Base-by-base conservation (phyloP, 208 protist genomes). In the Trypanosoma avium region DNA sequence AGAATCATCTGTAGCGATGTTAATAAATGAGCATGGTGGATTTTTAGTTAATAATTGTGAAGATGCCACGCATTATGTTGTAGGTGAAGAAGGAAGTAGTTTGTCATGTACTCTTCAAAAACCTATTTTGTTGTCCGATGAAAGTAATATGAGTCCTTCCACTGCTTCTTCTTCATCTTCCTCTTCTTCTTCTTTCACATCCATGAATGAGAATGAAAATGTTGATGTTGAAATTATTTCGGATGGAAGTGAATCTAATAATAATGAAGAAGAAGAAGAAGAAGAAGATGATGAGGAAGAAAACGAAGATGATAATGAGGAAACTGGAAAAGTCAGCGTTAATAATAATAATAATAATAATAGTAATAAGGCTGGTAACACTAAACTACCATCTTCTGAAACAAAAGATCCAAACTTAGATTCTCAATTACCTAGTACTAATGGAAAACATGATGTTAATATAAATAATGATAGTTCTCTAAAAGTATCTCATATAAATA, bases 41-140 rank as follows among this genome's bases (percentile, higher is more conserved):
- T 74, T 58, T 6, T 45, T 94, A 8, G 81, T 83, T 42, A 56
- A 24, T 12, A 59, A 50, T 0, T 61, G 29, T 30, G 52, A 46
- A n/a, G 71, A 82, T 27, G 88, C 87, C 3, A 94, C 87, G n/a
- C 84, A 94, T 58, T 53, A 79, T 9, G 63, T 94, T 9, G 35
- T 67, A 62, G 26, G 9, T 1, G 45, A 57, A 19, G 7, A 19
- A 22, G 22, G 19, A 12, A 26, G 24, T 26, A 42, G 13, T 4
- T 38, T 56, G 0, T 4, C 32, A 15, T 54, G 46, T 40, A 47
- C 54, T 33, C 29, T 63, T 24, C 40, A 43, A 29, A 47, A 49
- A 56, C 32, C 47, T 9, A 45, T 29, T n/a, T 17, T 32, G 3
- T 33, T 6, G 7, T 38, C n/a, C 26, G 13, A 3, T 21, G 21